Base-by-base conservation (phyloP, 2,329 filamentous ascomycete genomes). In the Monilinia fructicola region DNA sequence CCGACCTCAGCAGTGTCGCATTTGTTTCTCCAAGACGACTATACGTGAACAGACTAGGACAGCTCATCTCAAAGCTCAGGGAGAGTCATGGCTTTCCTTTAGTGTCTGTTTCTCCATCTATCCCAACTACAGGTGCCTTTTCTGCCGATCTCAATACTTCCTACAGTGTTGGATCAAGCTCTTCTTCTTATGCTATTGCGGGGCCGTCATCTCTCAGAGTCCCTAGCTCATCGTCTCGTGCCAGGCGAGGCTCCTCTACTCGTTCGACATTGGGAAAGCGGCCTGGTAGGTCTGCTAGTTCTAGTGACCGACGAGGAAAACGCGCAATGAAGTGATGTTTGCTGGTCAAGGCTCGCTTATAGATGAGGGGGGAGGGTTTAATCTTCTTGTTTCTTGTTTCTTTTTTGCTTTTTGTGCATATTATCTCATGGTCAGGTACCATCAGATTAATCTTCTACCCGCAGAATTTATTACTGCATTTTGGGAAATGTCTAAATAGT, bases 321-420 rank as follows among this genome's bases (percentile, higher is more conserved):
- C 74, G 73, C 55, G 68, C 71, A 54, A 75, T 74, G 73, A 75
- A 73, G 69, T 76, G 71, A 67, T 12, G 40, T n/a, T 46, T 64
- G 28, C 62, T 26, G 26, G 48, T 7, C 56, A 61, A 60, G 40
- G 52, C 23, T 28, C 16, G 21, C 16, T 18, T 50, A 28, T 21
- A 12, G 12, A n/a, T 23, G 26, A 26, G 1, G 26, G n/a, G 44
- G 23, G 48, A 50, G 18, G 9, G 35, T 26, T 10, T 31, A 31
- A 46, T 38, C 12, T 58, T 50, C 18, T 52, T 58, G 4, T n/a
- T 52, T 60, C 35, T 60, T 38, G 4, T 61, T 61, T 4, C 40
- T 11, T 60, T 60, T 40, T 31, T 54, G 46, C 26, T 53, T 65
- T 54, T 59, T 46, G 46, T 54, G 64, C 38, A 61, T 60, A 65